Evolutionary conservation across 805 yeast species (phyloP), one percentile per base, ranked within the genome.

Genomic region (Barnettozyma salicaria): DNA sequence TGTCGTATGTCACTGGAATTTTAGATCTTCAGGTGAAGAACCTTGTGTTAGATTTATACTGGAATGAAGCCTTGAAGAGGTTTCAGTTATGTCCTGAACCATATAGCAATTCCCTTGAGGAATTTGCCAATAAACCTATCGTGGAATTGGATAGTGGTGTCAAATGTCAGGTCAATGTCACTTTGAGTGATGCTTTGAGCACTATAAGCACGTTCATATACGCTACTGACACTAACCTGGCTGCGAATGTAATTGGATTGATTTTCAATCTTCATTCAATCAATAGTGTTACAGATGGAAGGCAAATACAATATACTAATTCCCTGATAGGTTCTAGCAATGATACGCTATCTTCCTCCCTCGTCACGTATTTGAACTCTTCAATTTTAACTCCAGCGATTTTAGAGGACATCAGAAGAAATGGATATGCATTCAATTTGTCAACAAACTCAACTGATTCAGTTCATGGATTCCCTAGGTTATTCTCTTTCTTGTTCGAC

Each of bases 51-150:
- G 84, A 81, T 49, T 37, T 79, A 19, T 78, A 77, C 53, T 72
- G 75, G 66, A 74, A 72, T 48, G 73, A 70, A 34, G 47, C 58
- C 28, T 57, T 65, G 4, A 34, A 41, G 8, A 60, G 57, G 39
- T 78, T 82, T 75, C 80, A 76, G 45, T 53, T 78, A 4, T 78
- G 84, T 45, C 80, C 83, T 1, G 65, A 65, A 2, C 64, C 67
- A 2, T 56, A 61, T 17, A 29, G 42, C 3, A 61, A 67, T 38
- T 11, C 7, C 12, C 4, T 34, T 1, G 19, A 19, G 6, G 30
- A 35, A 4, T 35, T 36, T 17, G 32, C 38, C 18, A 32, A 36
- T 18, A 25, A 25, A 8, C 26, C 32, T 4, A 36, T 42, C 4
- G 36, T 40, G 23, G 25, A 53, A 44, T 51, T 34, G 21, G 37